Conservation (phyloP, 306 rosid genomes). For the Senna siamea region DNA sequence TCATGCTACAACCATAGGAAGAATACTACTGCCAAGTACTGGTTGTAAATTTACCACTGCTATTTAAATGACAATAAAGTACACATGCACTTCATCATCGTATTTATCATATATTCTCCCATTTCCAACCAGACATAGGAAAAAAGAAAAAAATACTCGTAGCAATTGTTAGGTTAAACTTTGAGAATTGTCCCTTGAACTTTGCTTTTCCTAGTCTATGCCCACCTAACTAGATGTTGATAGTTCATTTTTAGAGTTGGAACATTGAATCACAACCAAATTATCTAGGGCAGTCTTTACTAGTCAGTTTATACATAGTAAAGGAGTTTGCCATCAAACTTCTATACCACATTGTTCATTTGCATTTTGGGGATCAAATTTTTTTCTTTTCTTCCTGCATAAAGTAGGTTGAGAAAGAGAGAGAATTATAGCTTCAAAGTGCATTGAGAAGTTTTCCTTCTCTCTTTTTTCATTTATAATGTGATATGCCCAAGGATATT, state of each 20-base stretch:
- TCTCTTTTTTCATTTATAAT: conserved; percentile 44
- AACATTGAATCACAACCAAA: not conserved
- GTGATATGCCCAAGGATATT: conserved; percentile 36
- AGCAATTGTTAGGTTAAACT: conserved; percentile 12
- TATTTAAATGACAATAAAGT: not conserved
- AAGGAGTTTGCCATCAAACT: conserved; percentile 15
- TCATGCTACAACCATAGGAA: not conserved
- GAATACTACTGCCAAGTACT: not conserved
- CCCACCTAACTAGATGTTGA: not conserved
- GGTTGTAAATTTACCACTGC: not conserved
- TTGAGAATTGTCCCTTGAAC: not conserved
- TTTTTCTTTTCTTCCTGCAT: conserved; percentile 27
- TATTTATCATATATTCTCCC: not conserved
- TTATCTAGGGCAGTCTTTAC: conserved; percentile 20
- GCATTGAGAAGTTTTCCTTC: conserved; percentile 35
- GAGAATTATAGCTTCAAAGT: conserved; percentile 35
- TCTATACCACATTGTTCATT: not conserved
- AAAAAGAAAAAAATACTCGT: not conserved
- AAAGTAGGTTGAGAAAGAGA: conserved; percentile 26
- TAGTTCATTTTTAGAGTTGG: conserved; percentile 1
- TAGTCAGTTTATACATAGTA: conserved; percentile 33
- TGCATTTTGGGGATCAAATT: conserved; percentile 7
- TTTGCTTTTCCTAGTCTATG: not conserved
- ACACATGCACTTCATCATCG: not conserved
- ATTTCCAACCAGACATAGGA: no score